These are phyloP conservation scores for Dothistroma septosporum DNA, from an alignment of 2,329 filamentous ascomycete species.

Conservation along the genomic window DNA sequence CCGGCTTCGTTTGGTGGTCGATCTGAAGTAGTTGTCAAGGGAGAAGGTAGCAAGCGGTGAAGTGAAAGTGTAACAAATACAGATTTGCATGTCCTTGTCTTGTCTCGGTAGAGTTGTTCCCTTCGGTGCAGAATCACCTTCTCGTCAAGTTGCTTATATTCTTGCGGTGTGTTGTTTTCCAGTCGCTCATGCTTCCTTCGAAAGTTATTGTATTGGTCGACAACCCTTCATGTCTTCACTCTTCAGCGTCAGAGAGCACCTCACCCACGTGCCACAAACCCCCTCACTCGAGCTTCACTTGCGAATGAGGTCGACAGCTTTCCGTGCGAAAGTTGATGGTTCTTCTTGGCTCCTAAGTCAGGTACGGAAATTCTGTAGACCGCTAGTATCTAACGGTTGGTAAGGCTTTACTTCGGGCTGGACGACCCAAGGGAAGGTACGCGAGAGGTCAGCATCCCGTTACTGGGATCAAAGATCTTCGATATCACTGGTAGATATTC, in stretches of 20 bases:
- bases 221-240: background rate
- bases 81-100: background rate
- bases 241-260: background rate
- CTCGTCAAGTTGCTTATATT: background rate
- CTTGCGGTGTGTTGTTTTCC: background rate
- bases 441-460: background rate
- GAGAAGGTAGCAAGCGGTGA: background rate
- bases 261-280: background rate
- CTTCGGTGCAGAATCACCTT: background rate
- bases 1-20: background rate
- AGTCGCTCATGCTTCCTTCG: background rate
- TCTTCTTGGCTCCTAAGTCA: background rate
- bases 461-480: background rate
- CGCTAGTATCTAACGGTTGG: background rate
- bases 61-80: background rate
- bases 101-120: background rate
- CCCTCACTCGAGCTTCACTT: background rate
- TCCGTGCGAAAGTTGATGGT: background rate
- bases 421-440: background rate
- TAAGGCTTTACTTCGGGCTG: background rate
- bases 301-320: background rate
- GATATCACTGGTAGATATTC: background rate
- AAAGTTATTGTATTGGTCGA: background rate
- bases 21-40: background rate
- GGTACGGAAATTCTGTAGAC: background rate